Evolutionary conservation across 148 eudicot genomes (phyloP).

Genomic region (Rheum nobile): DNA sequence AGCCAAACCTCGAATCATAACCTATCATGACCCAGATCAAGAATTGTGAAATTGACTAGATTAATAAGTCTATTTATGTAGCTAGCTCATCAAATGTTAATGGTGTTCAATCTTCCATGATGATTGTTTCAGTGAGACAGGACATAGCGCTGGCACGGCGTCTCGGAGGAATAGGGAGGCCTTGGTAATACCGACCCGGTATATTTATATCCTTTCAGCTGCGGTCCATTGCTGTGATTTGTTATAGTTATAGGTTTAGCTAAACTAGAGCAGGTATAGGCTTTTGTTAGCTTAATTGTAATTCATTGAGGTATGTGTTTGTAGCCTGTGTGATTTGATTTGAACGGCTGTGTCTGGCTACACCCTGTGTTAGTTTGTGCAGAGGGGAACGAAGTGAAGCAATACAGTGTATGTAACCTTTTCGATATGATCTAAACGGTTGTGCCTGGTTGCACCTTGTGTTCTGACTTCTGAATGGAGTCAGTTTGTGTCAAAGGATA

Average conservation of each 20-base stretch:
- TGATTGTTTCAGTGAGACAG: conserved; percentile 48
- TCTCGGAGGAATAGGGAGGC: conserved; percentile 52
- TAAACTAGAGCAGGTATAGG: neutral
- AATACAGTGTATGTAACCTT: neutral
- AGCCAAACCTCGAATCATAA: neutral
- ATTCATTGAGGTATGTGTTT: neutral
- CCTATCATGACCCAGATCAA: neutral
- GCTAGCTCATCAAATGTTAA: neutral
- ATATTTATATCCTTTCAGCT: neutral
- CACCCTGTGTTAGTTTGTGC: neutral
- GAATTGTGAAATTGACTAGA: neutral
- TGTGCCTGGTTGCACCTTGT: neutral
- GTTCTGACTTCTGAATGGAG: neutral
- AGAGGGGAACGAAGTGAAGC: neutral
- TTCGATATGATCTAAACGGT: neutral
- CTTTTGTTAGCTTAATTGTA: neutral
- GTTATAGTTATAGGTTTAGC: conserved; percentile 1
- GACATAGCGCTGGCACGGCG: conserved; percentile 69
- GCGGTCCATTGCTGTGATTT: neutral
- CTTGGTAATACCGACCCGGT: conserved; percentile 18
- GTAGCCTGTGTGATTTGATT: neutral
- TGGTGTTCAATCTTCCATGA: neutral
- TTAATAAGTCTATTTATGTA: neutral
- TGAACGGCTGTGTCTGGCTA: neutral
- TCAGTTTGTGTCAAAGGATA: neutral